A percentile compares a stretch with the other conserved stretches of the same genome.
Evolutionary conservation across 2,329 filamentous ascomycete genomes (phyloP).

Genomic region (Thielaviopsis cerberus): DNA sequence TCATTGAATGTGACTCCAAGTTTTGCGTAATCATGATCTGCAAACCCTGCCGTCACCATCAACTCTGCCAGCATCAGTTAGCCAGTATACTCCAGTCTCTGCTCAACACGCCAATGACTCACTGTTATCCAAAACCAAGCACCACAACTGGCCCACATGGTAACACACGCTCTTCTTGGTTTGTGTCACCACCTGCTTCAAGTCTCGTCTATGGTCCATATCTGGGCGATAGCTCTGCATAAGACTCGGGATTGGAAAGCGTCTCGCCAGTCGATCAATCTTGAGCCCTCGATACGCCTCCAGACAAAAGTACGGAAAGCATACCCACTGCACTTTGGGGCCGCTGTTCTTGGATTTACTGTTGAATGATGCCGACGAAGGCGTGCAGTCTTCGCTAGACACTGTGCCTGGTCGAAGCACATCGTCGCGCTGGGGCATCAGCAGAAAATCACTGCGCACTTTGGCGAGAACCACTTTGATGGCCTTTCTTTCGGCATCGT

Average conservation of each 20-base stretch:
- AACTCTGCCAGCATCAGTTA: background rate
- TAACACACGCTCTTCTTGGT: slow-evolving; percentile 23
- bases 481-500: no score
- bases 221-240: slow-evolving; percentile 19
- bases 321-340: slow-evolving; percentile 22
- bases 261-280: slow-evolving; percentile 16
- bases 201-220: background rate
- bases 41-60: background rate
- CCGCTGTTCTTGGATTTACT: slow-evolving; percentile 1
- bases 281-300: slow-evolving; percentile 24
- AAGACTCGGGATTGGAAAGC: slow-evolving; percentile 26
- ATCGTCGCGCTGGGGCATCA: no score
- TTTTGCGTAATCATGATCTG: background rate
- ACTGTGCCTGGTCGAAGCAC: no score
- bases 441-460: no score
- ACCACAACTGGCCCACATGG: slow-evolving; percentile 31
- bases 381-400: no score
- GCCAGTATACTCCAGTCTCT: background rate
- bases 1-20: background rate
- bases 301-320: slow-evolving; percentile 29
- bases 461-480: no score
- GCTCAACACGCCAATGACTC: slow-evolving; percentile 14
- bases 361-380: background rate
- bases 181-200: slow-evolving; percentile 11
- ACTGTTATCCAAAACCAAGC: slow-evolving; percentile 27